Percentiles rank a stretch among this genome's conserved stretches.
These are phyloP conservation scores for Aspergillus terreus DNA, from an alignment of 2,329 filamentous ascomycete species.

Conservation along the genomic window DNA sequence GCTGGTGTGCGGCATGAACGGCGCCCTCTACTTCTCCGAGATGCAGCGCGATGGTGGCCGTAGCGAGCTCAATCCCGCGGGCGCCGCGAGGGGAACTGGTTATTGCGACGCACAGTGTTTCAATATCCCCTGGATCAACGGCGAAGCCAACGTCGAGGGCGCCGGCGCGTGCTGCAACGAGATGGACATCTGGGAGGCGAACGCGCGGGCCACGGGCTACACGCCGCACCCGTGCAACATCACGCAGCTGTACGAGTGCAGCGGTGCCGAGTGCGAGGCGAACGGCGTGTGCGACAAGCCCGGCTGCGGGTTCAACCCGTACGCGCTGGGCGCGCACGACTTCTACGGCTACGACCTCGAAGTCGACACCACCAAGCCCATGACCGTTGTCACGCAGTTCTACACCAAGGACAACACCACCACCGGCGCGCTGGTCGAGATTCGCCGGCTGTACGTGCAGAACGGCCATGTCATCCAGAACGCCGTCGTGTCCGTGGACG, in stretches of 20 bases:
- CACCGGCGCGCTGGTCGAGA: slow-evolving; percentile 51
- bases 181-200: slow-evolving; percentile 68
- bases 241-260: slow-evolving; percentile 46
- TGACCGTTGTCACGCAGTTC: slow-evolving; percentile 66
- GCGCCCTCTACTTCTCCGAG: slow-evolving; percentile 61
- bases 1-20: slow-evolving; percentile 67
- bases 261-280: slow-evolving; percentile 28
- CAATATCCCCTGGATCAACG: slow-evolving; percentile 49
- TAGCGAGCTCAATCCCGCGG: slow-evolving; percentile 50
- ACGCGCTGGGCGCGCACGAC: slow-evolving; percentile 57
- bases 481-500: slow-evolving; percentile 24
- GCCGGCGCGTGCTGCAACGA: slow-evolving; percentile 61
- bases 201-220: slow-evolving; percentile 57
- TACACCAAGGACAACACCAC: slow-evolving; percentile 46
- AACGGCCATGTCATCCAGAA: slow-evolving; percentile 56
- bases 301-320: slow-evolving; percentile 65
- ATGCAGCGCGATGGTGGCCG: slow-evolving; percentile 59
- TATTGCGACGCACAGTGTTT: slow-evolving; percentile 60
- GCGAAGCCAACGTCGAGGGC: slow-evolving; percentile 48
- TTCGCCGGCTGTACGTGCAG: slow-evolving; percentile 62
- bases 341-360: slow-evolving; percentile 59
- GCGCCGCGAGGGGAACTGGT: slow-evolving; percentile 56
- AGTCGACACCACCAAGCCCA: slow-evolving; percentile 55
- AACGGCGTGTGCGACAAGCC: slow-evolving; percentile 60
- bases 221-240: slow-evolving; percentile 61